Base-by-base conservation (phyloP, 2,329 filamentous ascomycete species). In the Microsporum ferrugineum region DNA sequence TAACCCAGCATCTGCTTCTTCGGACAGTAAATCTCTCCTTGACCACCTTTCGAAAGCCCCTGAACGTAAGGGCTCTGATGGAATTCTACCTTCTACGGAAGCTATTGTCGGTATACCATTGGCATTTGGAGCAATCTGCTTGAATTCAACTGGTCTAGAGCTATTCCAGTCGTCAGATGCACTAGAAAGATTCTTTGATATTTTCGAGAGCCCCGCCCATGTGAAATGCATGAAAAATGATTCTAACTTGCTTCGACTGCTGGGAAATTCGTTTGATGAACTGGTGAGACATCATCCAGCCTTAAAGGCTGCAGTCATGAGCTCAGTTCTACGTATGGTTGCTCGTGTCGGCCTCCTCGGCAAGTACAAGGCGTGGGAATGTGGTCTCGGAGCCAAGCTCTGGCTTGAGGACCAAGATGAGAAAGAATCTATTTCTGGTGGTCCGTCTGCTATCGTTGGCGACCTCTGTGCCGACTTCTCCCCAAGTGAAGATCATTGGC, bases 171-270 rank as follows among this genome's bases (percentile, higher is more conserved):
- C 85, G 0, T 96, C 91, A 0, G 81, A 84, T 62, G 91, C 90
- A 1, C 80, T 99, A 51, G 86, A 91, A 61, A 88, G 85, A 66
- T 97, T 91, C 71, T 88, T 99, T 65, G 89, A 96, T 71, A 90
- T 97, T n/a, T 99, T 99, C 66, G 89, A 96, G 73, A 97, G 90
- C 66, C 86, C 91, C 1, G 82, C 85, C 14, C 95, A 99, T 73
- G 85, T 99, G 62, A 89, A 88, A 67, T 88, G 87, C 65, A 85
- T 99, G 80, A 85, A 89, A 64, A 78, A 80, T 41, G 92, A 96
- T 65, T 78, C 82, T 3, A 84, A 87, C 39, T 79, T 95, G 62
- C 82, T 91, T 7, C 82, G 82, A 34, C 83, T 84, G 43, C 82
- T 99, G 57, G 94, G 94, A 8, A 83, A 83, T 31, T 88, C 86